Evolutionary conservation across 164 flowering plant genomes (phyloP).

Genomic region (Dillenia suffruticosa): DNA sequence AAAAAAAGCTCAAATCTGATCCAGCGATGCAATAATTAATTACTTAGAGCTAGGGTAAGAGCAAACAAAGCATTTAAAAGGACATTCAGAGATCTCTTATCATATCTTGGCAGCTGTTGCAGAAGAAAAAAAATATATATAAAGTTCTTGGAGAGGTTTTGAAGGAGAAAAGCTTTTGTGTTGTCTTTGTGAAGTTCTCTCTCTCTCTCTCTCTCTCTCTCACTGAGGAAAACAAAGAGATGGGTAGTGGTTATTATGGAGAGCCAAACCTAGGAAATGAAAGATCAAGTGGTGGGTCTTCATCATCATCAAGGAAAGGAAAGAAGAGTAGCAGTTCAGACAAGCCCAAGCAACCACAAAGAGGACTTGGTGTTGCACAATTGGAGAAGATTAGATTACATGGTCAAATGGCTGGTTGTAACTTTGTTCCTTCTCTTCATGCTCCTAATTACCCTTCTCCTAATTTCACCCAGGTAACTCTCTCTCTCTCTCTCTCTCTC

Average conservation of each 20-base stretch:
- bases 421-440: slow-evolving; percentile 25
- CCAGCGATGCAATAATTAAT: slow-evolving; percentile 62
- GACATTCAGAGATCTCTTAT: no score
- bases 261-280: slow-evolving; percentile 50
- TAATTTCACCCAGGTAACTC: slow-evolving; percentile 31
- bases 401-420: slow-evolving; percentile 44
- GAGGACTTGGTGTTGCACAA: slow-evolving; percentile 98
- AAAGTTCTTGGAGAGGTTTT: no score
- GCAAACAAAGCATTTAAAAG: no score
- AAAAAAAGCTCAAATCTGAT: slow-evolving; percentile 39
- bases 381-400: slow-evolving; percentile 87
- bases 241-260: slow-evolving; percentile 61
- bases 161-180: no score
- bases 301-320: slow-evolving; percentile 54
- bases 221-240: slow-evolving; percentile 11
- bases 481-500: slow-evolving; percentile 1
- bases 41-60: no score
- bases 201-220: no score
- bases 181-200: no score
- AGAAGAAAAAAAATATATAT: no score
- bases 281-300: slow-evolving; percentile 16
- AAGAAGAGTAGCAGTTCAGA: slow-evolving; percentile 56
- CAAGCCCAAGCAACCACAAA: slow-evolving; percentile 89
- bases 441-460: slow-evolving; percentile 14
- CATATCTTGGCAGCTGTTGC: no score